Percentiles rank a stretch among this genome's conserved stretches.
These are phyloP conservation scores for Vitis rotundifolia DNA, from an alignment of 164 flowering plant genomes.

Conservation along the genomic window DNA sequence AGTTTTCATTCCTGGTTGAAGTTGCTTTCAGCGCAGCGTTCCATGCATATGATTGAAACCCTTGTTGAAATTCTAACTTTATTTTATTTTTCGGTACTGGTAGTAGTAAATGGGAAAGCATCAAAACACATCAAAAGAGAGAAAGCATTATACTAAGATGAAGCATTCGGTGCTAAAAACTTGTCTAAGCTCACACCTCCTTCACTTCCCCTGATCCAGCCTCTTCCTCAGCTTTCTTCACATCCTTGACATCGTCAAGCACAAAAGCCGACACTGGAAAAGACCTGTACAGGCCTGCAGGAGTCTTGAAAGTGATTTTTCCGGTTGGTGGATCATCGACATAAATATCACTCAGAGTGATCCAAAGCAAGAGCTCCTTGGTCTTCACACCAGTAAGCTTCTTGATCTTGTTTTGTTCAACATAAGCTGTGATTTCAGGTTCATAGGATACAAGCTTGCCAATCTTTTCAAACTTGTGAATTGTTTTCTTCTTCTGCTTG, in stretches of 20 bases:
- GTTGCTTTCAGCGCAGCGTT: no score
- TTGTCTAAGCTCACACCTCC: conserved; percentile 17
- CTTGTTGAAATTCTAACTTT: no score
- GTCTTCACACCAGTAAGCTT: conserved; percentile 80
- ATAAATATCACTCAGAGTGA: conserved; percentile 48
- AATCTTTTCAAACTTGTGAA: conserved; percentile 65
- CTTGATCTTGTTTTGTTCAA: conserved; percentile 57
- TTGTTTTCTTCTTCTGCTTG: conserved; percentile 64
- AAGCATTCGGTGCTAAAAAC: not conserved
- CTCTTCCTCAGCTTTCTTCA: conserved; percentile 2
- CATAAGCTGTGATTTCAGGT: conserved; percentile 67
- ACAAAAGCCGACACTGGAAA: conserved; percentile 64
- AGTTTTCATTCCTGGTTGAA: no score
- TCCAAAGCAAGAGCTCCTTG: conserved; percentile 78
- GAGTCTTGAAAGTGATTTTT: conserved; percentile 63
- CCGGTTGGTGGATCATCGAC: conserved; percentile 48
- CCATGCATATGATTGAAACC: no score
- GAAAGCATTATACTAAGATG: no score
- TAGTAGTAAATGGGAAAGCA: no score
- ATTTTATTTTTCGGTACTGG: no score
- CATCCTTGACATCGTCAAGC: conserved; percentile 30
- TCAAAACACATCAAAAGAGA: no score
- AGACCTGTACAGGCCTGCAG: conserved; percentile 50
- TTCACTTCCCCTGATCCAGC: conserved; percentile 24
- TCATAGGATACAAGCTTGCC: conserved; percentile 55